Percentiles rank a stretch among this genome's conserved stretches.
These are phyloP conservation scores for Podospora sp. DNA, from an alignment of 495 filamentous ascomycete genomes.

Conservation along the genomic window DNA sequence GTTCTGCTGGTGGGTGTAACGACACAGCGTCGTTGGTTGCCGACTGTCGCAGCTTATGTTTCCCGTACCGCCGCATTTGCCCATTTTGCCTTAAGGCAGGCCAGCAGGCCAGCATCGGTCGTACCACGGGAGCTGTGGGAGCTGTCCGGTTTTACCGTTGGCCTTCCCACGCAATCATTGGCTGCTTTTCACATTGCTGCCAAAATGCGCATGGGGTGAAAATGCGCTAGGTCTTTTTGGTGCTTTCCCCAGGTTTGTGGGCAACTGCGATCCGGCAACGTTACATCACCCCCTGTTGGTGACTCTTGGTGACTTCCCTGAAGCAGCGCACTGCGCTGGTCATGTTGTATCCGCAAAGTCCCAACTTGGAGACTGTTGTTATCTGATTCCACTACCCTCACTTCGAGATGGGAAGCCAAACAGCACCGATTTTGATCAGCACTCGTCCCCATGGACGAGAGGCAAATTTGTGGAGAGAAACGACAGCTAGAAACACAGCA, in stretches of 20 bases:
- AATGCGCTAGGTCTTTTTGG: constrained; percentile 14
- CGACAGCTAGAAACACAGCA: background rate
- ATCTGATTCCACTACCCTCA: background rate
- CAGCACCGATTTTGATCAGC: background rate
- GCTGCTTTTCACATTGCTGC: background rate
- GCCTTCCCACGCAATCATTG: background rate
- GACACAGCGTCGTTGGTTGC: constrained; percentile 1
- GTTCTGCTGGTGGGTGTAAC: constrained; percentile 16
- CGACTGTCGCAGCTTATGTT: constrained; percentile 4
- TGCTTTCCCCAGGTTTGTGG: constrained; percentile 11
- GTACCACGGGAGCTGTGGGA: background rate
- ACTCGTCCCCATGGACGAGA: background rate
- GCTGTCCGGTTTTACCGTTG: background rate
- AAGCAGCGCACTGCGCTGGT: background rate
- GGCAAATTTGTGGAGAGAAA: background rate
- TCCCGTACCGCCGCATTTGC: constrained; percentile 6
- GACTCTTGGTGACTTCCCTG: background rate
- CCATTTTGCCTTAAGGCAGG: constrained; percentile 6
- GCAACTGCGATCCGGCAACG: constrained; percentile 30
- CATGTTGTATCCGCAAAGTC: background rate
- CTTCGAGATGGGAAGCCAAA: background rate
- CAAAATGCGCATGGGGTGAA: background rate
- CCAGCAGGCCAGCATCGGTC: background rate
- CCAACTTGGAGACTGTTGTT: background rate
- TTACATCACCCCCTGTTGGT: constrained; percentile 26